Evolutionary conservation across 306 rosid genomes (phyloP).

Genomic region (Prunus campanulata): DNA sequence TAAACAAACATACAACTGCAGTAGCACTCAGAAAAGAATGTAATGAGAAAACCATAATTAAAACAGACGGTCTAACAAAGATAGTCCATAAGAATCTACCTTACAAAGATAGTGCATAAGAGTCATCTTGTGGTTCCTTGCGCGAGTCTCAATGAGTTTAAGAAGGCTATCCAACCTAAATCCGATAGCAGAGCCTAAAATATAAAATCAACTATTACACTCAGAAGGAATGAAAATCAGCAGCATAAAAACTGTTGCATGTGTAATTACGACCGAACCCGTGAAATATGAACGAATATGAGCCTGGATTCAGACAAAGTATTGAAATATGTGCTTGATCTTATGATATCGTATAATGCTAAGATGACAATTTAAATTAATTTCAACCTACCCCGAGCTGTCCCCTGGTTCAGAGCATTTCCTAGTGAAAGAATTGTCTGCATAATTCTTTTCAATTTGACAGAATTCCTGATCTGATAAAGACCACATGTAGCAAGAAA

Average conservation of each 20-base stretch:
- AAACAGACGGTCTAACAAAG: not conserved
- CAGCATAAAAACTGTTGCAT: not conserved
- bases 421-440: constrained; percentile 94
- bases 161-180: constrained; percentile 88
- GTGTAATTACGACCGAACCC: not conserved
- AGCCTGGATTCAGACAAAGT: not conserved
- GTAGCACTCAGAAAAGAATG: not conserved
- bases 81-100: constrained; percentile 37
- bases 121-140: constrained; percentile 80
- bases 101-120: constrained; percentile 93
- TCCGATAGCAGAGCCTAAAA: constrained; percentile 79
- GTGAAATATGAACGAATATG: not conserved
- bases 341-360: not conserved
- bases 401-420: constrained; percentile 96
- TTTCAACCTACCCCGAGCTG: constrained; percentile 77
- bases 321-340: not conserved
- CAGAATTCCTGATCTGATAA: constrained; percentile 73
- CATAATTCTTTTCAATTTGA: constrained; percentile 90
- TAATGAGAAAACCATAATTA: not conserved
- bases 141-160: constrained; percentile 80
- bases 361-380: constrained; percentile 7
- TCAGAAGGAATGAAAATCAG: not conserved
- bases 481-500: constrained; percentile 18
- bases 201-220: not conserved
- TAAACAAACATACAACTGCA: not conserved